Evolutionary conservation across 2,329 filamentous ascomycete genomes (phyloP).

Genomic region (Pseudogymnoascus sp.): DNA sequence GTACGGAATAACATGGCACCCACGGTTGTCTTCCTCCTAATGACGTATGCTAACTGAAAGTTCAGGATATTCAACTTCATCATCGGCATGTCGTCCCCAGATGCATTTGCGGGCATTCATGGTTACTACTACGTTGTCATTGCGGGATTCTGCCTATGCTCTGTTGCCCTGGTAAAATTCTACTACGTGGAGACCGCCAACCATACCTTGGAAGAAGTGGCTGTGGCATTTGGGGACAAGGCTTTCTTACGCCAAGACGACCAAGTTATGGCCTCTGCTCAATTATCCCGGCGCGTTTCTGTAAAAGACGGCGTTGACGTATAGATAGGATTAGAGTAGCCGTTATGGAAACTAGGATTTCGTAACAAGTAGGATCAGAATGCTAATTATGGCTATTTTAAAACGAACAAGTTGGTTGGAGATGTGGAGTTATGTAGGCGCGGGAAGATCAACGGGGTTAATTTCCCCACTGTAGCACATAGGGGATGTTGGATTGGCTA

Average conservation of each 20-base stretch:
- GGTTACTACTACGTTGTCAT: slow-evolving; percentile 40
- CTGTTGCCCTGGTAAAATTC: slow-evolving; percentile 33
- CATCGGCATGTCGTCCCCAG: slow-evolving; percentile 37
- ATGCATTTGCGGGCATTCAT: slow-evolving; percentile 37
- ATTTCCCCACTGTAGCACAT: background rate
- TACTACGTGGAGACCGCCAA: slow-evolving; percentile 39
- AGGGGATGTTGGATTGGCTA: no score
- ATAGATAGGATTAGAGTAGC: background rate
- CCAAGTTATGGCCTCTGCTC: background rate
- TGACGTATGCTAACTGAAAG: slow-evolving; percentile 28
- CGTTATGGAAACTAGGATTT: background rate
- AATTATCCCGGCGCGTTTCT: background rate
- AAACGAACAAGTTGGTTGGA: background rate
- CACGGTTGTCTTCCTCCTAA: slow-evolving; percentile 28
- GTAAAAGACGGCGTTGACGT: background rate
- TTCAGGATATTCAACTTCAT: slow-evolving; percentile 18
- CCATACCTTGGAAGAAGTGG: slow-evolving; percentile 35
- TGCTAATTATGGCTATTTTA: background rate
- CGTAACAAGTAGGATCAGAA: background rate
- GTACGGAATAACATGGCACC: slow-evolving; percentile 18
- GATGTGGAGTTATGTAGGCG: background rate
- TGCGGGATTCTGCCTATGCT: slow-evolving; percentile 37
- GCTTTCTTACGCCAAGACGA: slow-evolving; percentile 28
- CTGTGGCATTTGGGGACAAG: slow-evolving; percentile 37
- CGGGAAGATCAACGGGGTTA: background rate